Conservation (phyloP, 768 basidiomycete genomes). For the Russula brevipes region DNA sequence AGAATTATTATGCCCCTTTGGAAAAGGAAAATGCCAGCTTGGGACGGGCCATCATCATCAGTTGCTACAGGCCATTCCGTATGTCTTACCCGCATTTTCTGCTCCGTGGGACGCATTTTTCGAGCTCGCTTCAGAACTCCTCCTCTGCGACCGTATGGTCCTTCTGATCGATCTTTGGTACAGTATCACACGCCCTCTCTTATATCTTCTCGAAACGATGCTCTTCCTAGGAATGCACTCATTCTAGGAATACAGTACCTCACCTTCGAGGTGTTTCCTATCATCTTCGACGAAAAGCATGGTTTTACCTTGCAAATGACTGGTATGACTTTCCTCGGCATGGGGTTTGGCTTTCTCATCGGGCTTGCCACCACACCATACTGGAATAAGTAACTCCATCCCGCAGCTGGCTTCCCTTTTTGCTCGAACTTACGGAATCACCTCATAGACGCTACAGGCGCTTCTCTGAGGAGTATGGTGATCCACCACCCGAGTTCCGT, state of each 20-base stretch:
- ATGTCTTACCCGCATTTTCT: slow-evolving; percentile 29
- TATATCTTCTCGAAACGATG: background rate
- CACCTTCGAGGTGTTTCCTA: slow-evolving; percentile 51
- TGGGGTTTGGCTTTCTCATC: slow-evolving; percentile 45
- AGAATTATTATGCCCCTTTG: slow-evolving; percentile 50
- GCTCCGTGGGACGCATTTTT: background rate
- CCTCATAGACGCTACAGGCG: slow-evolving; percentile 4
- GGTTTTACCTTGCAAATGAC: slow-evolving; percentile 48
- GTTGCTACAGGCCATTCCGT: slow-evolving; percentile 73
- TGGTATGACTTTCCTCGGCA: slow-evolving; percentile 47
- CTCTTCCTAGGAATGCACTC: slow-evolving; percentile 34
- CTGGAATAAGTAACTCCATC: slow-evolving; percentile 36
- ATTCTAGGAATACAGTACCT: slow-evolving; percentile 45
- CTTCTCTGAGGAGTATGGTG: background rate
- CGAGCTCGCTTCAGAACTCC: slow-evolving; percentile 43
- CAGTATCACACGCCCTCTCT: slow-evolving; percentile 24
- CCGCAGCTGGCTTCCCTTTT: background rate
- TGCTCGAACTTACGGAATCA: background rate
- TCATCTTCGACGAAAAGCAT: slow-evolving; percentile 45
- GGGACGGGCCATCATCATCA: slow-evolving; percentile 44
- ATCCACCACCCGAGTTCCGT: slow-evolving; percentile 10
- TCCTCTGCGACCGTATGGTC: slow-evolving; percentile 68
- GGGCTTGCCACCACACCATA: slow-evolving; percentile 40
- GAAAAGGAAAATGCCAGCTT: slow-evolving; percentile 49
- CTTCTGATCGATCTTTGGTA: slow-evolving; percentile 68